Evolutionary conservation across 2,329 filamentous ascomycete species (phyloP), one percentile per base, ranked within the genome.

Genomic region (Hymenoscyphus fructigenus): DNA sequence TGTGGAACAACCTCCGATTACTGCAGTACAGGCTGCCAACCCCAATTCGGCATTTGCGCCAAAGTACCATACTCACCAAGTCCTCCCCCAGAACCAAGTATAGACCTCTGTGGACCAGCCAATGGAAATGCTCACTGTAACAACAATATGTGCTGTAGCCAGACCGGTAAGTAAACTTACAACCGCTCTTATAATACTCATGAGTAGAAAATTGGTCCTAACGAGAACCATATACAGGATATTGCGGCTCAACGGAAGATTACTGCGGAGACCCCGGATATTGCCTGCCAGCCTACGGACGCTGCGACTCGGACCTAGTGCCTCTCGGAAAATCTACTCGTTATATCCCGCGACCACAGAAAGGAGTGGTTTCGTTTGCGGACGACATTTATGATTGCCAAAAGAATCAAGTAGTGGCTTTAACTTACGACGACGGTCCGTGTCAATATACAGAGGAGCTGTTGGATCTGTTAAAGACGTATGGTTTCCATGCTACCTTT

Each of bases 371-470:
- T 4, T 76, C 78, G 0, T 88, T 88, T 62, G 86, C 85, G 17
- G 79, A 83, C 57, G 82, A 83, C 36, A 84, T 89, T 66, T 85
- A 84, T 69, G 76, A 80, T 67, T 87, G 84, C 67, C 77, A 78
- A 20, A 78, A 80, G 26, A 78, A 81, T 1, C 85, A 85, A 59
- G 84, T 84, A 3, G 81, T 91, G 67, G 88, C 88, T 20, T 74
- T 91, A 62, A 89, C 88, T 0, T 90, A 84, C 69, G 87, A 90
- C 69, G 88, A 90, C 70, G 87, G 87, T 1, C 88, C 87, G 14
- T 84, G 83, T 68, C 74, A 80, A 29, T 88, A 85, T 75, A 90
- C 87, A 0, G 74, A 76, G 44, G 82, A 86, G 63, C 79, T 90
- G 12, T 79, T 90, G 23, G 84, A 89, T 70, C 76, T 86, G 47